Evolutionary conservation across 495 filamentous ascomycete genomes (phyloP).

Genomic region (Penicillium antarcticum): DNA sequence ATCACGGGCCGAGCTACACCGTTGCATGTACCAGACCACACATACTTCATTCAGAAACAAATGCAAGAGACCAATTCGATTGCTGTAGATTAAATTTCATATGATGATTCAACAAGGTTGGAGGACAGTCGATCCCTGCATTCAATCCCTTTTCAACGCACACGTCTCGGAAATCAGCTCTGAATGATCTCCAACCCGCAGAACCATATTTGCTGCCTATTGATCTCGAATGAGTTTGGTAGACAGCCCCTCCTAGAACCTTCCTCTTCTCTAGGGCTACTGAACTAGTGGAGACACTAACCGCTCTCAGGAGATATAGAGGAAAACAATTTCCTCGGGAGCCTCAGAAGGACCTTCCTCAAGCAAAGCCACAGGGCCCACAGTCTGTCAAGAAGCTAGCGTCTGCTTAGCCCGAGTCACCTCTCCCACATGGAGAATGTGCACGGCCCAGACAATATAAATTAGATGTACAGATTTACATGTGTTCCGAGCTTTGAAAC

Average conservation of each 20-base stretch:
- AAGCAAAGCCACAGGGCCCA: neutral
- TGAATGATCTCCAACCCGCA: neutral
- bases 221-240: neutral
- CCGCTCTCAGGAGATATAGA: conserved; percentile 12
- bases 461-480: neutral
- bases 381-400: conserved; percentile 15
- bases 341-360: neutral
- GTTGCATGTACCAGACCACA: neutral
- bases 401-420: conserved; percentile 7
- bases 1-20: conserved; percentile 1
- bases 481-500: neutral
- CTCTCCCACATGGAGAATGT: conserved; percentile 19
- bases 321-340: neutral
- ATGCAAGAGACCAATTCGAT: too few relatives aligned
- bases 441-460: conserved; percentile 1
- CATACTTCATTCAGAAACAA: too few relatives aligned
- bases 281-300: conserved; percentile 8
- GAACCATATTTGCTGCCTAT: neutral
- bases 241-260: neutral
- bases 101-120: neutral
- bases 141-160: neutral
- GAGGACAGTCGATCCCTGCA: neutral
- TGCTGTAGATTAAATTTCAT: too few relatives aligned
- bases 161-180: neutral
- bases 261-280: conserved; percentile 8